Conservation (phyloP, 2,329 filamentous ascomycete genomes). For the Arthroderma sp. region DNA sequence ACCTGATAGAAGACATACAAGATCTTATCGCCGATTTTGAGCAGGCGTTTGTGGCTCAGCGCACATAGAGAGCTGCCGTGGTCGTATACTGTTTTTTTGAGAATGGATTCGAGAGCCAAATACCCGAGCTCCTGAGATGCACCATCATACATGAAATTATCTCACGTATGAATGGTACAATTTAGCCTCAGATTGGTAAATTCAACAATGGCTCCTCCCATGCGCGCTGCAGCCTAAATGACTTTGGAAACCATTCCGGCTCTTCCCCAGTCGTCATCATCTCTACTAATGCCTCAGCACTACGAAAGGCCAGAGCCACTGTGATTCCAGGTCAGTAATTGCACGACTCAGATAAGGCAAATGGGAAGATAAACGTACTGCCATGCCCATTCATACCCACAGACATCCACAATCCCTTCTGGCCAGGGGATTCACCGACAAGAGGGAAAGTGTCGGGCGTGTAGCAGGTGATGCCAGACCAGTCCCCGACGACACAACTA, state of each 20-base stretch:
- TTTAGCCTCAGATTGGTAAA: background rate
- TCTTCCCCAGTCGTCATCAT: background rate
- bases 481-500: background rate
- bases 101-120: background rate
- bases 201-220: background rate
- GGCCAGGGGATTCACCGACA: background rate
- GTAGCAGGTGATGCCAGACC: background rate
- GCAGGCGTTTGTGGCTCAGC: too few species aligned
- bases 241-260: conserved; percentile 1
- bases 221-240: background rate
- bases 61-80: background rate
- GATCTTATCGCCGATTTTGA: too few species aligned
- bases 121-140: background rate
- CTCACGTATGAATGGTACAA: background rate
- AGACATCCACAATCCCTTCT: background rate
- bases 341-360: background rate
- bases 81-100: background rate
- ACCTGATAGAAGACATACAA: too few species aligned
- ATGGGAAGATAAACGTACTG: background rate
- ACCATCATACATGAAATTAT: background rate
- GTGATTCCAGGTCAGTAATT: background rate
- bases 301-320: background rate
- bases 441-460: background rate
- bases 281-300: background rate
- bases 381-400: background rate